Evolutionary conservation across 306 rosid genomes (phyloP).

Genomic region (Vigna trinervia): DNA sequence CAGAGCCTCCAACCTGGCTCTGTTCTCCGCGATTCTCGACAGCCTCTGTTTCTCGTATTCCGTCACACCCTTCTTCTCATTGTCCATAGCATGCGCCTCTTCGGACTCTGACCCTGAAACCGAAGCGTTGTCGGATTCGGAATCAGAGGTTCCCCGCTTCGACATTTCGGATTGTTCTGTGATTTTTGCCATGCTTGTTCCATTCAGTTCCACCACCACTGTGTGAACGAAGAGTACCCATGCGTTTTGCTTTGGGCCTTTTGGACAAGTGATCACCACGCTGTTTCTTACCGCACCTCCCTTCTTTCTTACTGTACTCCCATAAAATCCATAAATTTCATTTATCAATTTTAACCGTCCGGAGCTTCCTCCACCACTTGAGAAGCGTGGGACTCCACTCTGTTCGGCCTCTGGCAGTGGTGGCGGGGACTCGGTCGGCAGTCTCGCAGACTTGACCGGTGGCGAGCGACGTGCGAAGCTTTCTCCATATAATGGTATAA

Average conservation of each 20-base stretch:
- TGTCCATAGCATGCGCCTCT: constrained; percentile 27
- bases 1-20: constrained; percentile 76
- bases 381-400: no score
- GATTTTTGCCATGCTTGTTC: neutral
- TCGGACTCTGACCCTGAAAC: constrained; percentile 57
- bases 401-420: no score
- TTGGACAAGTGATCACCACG: no score
- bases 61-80: constrained; percentile 26
- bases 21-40: constrained; percentile 78
- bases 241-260: neutral
- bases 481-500: no score
- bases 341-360: no score
- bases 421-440: no score
- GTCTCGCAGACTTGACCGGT: no score
- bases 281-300: no score
- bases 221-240: neutral
- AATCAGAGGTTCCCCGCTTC: constrained; percentile 41
- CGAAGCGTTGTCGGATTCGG: constrained; percentile 47
- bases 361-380: no score
- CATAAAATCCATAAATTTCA: no score
- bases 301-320: no score
- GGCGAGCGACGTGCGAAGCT: no score
- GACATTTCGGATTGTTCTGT: constrained; percentile 42
- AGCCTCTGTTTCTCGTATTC: constrained; percentile 84
- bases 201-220: neutral